These are phyloP conservation scores for Solanum hybrid DNA, from an alignment of 305 asterid genomes.

Conservation along the genomic window DNA sequence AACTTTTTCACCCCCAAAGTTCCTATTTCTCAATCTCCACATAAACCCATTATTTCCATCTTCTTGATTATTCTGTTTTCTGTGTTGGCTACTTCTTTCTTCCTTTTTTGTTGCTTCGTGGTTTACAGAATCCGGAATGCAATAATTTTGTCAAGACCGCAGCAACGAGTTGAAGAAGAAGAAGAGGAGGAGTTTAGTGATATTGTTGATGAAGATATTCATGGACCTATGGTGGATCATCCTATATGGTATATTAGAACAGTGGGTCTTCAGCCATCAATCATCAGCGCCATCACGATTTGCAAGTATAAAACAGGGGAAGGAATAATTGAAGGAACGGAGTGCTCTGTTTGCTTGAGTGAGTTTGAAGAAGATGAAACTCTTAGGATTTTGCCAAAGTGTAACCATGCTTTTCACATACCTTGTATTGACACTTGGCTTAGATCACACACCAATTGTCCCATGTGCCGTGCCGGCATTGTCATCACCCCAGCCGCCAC, in stretches of 20 bases:
- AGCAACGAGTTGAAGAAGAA: background rate
- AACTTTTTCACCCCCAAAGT: background rate
- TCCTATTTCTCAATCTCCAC: background rate
- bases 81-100: slow-evolving; percentile 32
- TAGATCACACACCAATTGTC: slow-evolving; percentile 70
- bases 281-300: slow-evolving; percentile 49
- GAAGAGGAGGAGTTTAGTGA: slow-evolving; percentile 7
- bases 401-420: slow-evolving; percentile 76
- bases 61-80: slow-evolving; percentile 27
- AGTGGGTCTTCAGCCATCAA: slow-evolving; percentile 55
- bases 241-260: slow-evolving; percentile 81
- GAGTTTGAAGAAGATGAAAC: slow-evolving; percentile 71
- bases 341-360: slow-evolving; percentile 69
- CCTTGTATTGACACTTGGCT: slow-evolving; percentile 92
- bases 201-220: slow-evolving; percentile 33
- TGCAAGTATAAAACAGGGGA: slow-evolving; percentile 52
- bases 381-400: slow-evolving; percentile 58
- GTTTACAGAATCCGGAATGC: slow-evolving; percentile 21
- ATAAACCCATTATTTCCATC: slow-evolving; percentile 11
- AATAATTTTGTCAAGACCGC: background rate
- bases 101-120: slow-evolving; percentile 30
- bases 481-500: slow-evolving; percentile 1
- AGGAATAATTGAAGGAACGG: slow-evolving; percentile 57
- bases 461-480: slow-evolving; percentile 68
- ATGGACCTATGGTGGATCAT: slow-evolving; percentile 52